Conservation (phyloP, 2,329 filamentous ascomycete species). For the Aspergillus flavus region DNA sequence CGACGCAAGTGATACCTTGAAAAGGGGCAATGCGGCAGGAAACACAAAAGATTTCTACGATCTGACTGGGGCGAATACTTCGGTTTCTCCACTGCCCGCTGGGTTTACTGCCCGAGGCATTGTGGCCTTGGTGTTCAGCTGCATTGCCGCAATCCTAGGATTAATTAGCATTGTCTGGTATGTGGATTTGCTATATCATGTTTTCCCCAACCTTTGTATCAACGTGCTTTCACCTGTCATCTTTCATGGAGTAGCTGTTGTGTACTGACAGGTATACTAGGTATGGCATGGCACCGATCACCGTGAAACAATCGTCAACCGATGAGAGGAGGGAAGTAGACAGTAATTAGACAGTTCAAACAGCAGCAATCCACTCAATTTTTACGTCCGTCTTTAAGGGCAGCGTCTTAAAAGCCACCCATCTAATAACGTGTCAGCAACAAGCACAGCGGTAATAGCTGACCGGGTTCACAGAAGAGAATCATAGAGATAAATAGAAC, state of each 20-base stretch:
- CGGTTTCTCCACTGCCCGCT: slow-evolving; percentile 60
- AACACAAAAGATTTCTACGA: slow-evolving; percentile 68
- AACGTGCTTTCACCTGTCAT: not conserved
- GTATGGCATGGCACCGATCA: slow-evolving; percentile 9
- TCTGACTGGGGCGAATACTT: slow-evolving; percentile 61
- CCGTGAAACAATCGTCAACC: not conserved
- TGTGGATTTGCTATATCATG: slow-evolving; percentile 21
- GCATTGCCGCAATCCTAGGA: slow-evolving; percentile 68
- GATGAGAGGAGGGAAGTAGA: not conserved
- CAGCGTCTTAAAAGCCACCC: slow-evolving; percentile 85
- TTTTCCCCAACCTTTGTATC: not conserved
- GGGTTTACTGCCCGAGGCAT: slow-evolving; percentile 74
- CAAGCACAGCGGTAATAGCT: not conserved
- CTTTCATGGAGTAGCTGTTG: not conserved
- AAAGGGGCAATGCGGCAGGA: slow-evolving; percentile 72
- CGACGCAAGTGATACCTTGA: slow-evolving; percentile 52
- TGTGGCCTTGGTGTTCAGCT: slow-evolving; percentile 73
- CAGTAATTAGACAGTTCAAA: not conserved
- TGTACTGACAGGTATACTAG: slow-evolving; percentile 4
- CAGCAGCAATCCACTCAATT: slow-evolving; percentile 79
- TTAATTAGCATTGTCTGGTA: slow-evolving; percentile 70
- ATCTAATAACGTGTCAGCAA: slow-evolving; percentile 40
- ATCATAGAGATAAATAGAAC: not conserved
- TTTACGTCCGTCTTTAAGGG: slow-evolving; percentile 85
- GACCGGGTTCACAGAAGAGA: not conserved